These are phyloP conservation scores for Candida caryicola DNA, from an alignment of 805 yeast genomes.

Conservation along the genomic window DNA sequence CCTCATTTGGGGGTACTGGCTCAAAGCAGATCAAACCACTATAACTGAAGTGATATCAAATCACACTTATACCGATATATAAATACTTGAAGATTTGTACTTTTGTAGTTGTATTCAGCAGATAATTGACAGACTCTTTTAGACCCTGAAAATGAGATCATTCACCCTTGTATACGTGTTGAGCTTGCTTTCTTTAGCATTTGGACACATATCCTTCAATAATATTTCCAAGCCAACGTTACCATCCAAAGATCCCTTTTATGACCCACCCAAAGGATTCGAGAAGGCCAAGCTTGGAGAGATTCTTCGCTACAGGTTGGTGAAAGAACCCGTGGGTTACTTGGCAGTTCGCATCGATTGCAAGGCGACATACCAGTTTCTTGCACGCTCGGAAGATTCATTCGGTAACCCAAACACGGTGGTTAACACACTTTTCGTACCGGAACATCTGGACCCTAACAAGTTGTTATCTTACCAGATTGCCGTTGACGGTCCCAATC, in stretches of 20 bases:
- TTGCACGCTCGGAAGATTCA: slow-evolving; percentile 16
- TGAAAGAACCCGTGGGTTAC: slow-evolving; percentile 11
- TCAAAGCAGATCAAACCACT: too few relatives aligned
- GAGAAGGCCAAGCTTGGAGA: slow-evolving; percentile 11
- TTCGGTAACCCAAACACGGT: slow-evolving; percentile 24
- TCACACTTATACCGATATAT: too few relatives aligned
- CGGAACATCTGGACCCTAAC: slow-evolving; percentile 23
- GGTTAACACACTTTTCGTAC: slow-evolving; percentile 27
- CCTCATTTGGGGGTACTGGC: too few relatives aligned
- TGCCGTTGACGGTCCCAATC: slow-evolving; percentile 27
- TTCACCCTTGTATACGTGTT: too few relatives aligned
- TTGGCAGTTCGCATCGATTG: slow-evolving; percentile 8
- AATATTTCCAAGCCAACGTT: too few relatives aligned
- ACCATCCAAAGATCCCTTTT: slow-evolving; percentile 14
- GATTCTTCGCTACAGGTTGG: slow-evolving; percentile 10
- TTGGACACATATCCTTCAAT: slow-evolving; percentile 21
- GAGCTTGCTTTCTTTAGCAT: background rate
- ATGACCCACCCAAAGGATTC: slow-evolving; percentile 13
- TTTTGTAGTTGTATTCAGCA: too few relatives aligned
- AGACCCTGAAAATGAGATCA: too few relatives aligned
- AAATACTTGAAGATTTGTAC: too few relatives aligned
- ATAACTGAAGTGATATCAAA: too few relatives aligned
- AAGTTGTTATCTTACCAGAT: slow-evolving; percentile 26
- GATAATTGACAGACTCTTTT: too few relatives aligned
- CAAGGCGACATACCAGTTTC: slow-evolving; percentile 12